Evolutionary conservation across 805 yeast species (phyloP).

Genomic region (Zygotorulaspora danielsina): DNA sequence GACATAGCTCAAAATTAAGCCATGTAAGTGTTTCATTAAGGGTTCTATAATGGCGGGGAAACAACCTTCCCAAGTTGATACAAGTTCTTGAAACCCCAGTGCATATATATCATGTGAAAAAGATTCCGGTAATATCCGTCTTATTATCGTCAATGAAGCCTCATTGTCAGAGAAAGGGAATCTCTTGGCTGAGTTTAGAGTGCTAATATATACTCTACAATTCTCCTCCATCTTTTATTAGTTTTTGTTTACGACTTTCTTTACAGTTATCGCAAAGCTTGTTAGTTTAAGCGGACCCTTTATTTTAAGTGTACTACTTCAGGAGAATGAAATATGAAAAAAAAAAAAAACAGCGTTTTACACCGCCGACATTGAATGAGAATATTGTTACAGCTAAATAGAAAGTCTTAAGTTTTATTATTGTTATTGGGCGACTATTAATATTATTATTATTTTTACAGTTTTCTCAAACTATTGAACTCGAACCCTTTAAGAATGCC

Average conservation of each 20-base stretch:
- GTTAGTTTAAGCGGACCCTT: not conserved
- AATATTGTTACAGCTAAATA: constrained; percentile 1
- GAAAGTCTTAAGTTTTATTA: too few relatives aligned
- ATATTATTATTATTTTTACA: not conserved
- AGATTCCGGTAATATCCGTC: constrained; percentile 35
- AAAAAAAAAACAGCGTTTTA: too few relatives aligned
- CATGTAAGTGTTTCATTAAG: constrained; percentile 38
- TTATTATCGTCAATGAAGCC: constrained; percentile 29
- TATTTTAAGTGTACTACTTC: too few relatives aligned
- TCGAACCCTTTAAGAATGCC: constrained; percentile 28
- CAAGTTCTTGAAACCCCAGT: constrained; percentile 65
- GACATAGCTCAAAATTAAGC: constrained; percentile 37
- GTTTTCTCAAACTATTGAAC: constrained; percentile 10
- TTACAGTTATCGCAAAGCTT: not conserved
- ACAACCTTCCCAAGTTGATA: constrained; percentile 53
- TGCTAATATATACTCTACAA: constrained; percentile 28
- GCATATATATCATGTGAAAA: constrained; percentile 42
- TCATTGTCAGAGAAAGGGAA: constrained; percentile 37
- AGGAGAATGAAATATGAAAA: too few relatives aligned
- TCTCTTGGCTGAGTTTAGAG: constrained; percentile 56
- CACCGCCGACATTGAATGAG: too few relatives aligned
- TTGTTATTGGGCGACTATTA: too few relatives aligned
- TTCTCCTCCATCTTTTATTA: not conserved
- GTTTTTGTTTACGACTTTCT: not conserved
- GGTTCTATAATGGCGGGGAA: constrained; percentile 37